Percentiles rank a stretch among this genome's conserved stretches.
Conservation (phyloP, 2,329 filamentous ascomycete species). For the Pyrenophora teres region DNA sequence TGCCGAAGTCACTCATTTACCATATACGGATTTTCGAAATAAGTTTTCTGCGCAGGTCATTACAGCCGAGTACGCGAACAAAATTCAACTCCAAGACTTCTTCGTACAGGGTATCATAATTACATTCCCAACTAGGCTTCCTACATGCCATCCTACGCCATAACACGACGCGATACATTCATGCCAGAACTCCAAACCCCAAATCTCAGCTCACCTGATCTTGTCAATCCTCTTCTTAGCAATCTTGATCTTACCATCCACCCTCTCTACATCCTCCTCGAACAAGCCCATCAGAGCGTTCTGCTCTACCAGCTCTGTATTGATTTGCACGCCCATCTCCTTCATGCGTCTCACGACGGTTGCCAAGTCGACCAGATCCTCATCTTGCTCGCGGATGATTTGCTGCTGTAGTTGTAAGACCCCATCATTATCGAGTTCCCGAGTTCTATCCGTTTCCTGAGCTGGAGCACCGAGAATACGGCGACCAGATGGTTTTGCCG, state of each 20-base stretch:
- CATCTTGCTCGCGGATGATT: conserved; percentile 75
- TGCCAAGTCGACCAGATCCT: conserved; percentile 70
- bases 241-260: conserved; percentile 71
- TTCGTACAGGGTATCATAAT: no score
- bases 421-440: conserved; percentile 76
- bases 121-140: no score
- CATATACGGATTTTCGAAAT: no score
- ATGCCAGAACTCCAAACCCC: background rate
- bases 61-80: no score
- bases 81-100: no score
- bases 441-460: conserved; percentile 75
- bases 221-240: conserved; percentile 74
- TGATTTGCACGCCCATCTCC: conserved; percentile 77
- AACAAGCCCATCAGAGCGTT: conserved; percentile 72
- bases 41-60: no score
- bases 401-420: conserved; percentile 75
- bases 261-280: conserved; percentile 68
- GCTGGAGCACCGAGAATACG: conserved; percentile 74
- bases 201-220: conserved; percentile 50
- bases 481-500: conserved; percentile 51
- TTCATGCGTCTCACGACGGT: conserved; percentile 73
- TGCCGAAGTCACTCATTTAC: no score
- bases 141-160: no score
- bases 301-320: conserved; percentile 73
- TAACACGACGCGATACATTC: no score